A percentile compares a stretch with the other conserved stretches of the same genome.
Conservation (phyloP, 2,329 filamentous ascomycete species). For the Nectriaceae sp. region DNA sequence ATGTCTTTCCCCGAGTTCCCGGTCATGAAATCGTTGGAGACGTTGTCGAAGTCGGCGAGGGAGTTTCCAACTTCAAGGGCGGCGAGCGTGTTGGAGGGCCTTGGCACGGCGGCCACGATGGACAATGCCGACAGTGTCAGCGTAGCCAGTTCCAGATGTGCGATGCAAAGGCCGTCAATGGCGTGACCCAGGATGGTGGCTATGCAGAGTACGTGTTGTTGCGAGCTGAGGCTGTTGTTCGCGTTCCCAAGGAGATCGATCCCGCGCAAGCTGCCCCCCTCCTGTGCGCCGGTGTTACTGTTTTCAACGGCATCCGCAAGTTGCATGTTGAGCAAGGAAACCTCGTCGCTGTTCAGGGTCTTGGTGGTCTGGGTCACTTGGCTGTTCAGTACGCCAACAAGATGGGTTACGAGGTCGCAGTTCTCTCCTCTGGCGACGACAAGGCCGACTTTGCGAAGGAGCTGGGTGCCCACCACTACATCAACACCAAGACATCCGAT, state of each 20-base stretch:
- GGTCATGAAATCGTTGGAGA: constrained; percentile 75
- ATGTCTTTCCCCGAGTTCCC: constrained; percentile 61
- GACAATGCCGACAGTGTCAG: constrained; percentile 62
- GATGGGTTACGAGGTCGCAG: constrained; percentile 75
- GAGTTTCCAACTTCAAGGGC: constrained; percentile 58
- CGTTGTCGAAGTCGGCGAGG: constrained; percentile 60
- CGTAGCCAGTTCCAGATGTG: constrained; percentile 70
- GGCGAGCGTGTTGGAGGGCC: constrained; percentile 65
- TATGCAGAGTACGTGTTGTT: constrained; percentile 66
- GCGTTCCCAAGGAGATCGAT: constrained; percentile 54
- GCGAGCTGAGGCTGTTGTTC: constrained; percentile 60
- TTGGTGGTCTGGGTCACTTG: constrained; percentile 76
- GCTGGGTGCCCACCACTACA: constrained; percentile 47
- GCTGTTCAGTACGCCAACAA: constrained; percentile 74
- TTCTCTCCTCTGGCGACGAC: constrained; percentile 63
- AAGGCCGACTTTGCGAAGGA: constrained; percentile 67
- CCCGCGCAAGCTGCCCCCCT: constrained; percentile 58
- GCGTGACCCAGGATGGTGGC: constrained; percentile 66
- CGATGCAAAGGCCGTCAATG: constrained; percentile 62
- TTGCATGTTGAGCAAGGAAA: constrained; percentile 52
- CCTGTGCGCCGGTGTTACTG: constrained; percentile 66
- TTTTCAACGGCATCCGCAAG: constrained; percentile 61
- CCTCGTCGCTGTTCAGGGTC: constrained; percentile 63
- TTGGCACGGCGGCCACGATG: constrained; percentile 56
- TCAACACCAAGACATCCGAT: constrained; percentile 54